Evolutionary conservation across 805 yeast species (phyloP).

Genomic region (Pichia scutulata): DNA sequence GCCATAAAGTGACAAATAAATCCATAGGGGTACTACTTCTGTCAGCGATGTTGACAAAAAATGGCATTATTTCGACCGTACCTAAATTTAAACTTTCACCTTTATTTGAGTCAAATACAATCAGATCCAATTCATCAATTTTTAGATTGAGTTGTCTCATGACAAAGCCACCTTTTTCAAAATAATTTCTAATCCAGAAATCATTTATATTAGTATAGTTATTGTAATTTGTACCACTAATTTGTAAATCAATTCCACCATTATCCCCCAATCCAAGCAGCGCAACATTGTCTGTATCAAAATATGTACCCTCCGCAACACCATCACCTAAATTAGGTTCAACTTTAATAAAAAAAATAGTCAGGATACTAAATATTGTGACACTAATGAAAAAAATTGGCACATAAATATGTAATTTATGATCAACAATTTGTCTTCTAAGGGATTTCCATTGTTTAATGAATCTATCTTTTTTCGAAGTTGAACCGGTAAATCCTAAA

Average conservation of each 20-base stretch:
- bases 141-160: constrained; percentile 24
- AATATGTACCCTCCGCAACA: constrained; percentile 26
- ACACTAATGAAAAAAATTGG: constrained; percentile 17
- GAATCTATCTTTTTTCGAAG: neutral
- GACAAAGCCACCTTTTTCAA: constrained; percentile 28
- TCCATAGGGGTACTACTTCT: constrained; percentile 20
- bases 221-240: constrained; percentile 26
- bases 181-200: constrained; percentile 18
- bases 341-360: constrained; percentile 14
- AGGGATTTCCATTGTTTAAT: neutral
- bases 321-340: constrained; percentile 25
- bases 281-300: constrained; percentile 26
- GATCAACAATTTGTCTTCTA: neutral
- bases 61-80: constrained; percentile 26
- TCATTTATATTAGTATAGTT: constrained; percentile 28
- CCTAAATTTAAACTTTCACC: constrained; percentile 26
- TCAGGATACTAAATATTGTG: constrained; percentile 7
- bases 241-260: constrained; percentile 28
- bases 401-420: constrained; percentile 20
- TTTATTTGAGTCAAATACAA: constrained; percentile 20
- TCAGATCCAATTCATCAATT: constrained; percentile 26
- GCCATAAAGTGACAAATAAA: constrained; percentile 26
- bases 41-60: constrained; percentile 27
- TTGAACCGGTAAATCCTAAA: neutral
- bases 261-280: constrained; percentile 26